These are phyloP conservation scores for Fragaria nilgerrensis DNA, from an alignment of 306 rosid species.

Conservation along the genomic window DNA sequence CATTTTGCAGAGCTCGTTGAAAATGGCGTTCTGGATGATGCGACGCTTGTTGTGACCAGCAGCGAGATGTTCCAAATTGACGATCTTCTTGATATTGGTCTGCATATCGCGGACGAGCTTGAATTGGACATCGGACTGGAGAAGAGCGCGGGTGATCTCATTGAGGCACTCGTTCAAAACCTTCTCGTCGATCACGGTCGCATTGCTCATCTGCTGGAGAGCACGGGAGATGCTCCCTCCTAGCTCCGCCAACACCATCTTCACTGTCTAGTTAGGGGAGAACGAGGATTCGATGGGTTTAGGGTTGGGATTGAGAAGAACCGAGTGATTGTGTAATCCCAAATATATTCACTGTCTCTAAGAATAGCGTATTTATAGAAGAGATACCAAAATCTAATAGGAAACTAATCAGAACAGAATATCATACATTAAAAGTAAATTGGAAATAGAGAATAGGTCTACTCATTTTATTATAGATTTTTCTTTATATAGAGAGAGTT, in stretches of 20 bases:
- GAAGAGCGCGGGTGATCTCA: slow-evolving; percentile 92
- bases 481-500: too few relatives aligned
- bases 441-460: too few relatives aligned
- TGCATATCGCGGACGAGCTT: slow-evolving; percentile 88
- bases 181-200: slow-evolving; percentile 88
- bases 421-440: too few relatives aligned
- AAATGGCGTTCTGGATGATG: slow-evolving; percentile 85
- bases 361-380: too few relatives aligned
- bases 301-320: too few relatives aligned
- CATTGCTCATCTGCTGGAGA: slow-evolving; percentile 97
- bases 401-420: too few relatives aligned
- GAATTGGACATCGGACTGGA: slow-evolving; percentile 89
- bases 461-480: too few relatives aligned
- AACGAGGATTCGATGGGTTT: neutral
- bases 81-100: slow-evolving; percentile 76
- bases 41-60: slow-evolving; percentile 87
- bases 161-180: slow-evolving; percentile 85
- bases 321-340: too few relatives aligned
- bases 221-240: slow-evolving; percentile 97
- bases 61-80: slow-evolving; percentile 80
- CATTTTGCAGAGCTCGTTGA: slow-evolving; percentile 84
- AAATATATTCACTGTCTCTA: too few relatives aligned
- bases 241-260: slow-evolving; percentile 82
- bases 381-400: too few relatives aligned
- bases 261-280: slow-evolving; percentile 15